Base-by-base conservation (phyloP, 371 early-diverging fungal genomes). In the Phascolomyces articulosus region DNA sequence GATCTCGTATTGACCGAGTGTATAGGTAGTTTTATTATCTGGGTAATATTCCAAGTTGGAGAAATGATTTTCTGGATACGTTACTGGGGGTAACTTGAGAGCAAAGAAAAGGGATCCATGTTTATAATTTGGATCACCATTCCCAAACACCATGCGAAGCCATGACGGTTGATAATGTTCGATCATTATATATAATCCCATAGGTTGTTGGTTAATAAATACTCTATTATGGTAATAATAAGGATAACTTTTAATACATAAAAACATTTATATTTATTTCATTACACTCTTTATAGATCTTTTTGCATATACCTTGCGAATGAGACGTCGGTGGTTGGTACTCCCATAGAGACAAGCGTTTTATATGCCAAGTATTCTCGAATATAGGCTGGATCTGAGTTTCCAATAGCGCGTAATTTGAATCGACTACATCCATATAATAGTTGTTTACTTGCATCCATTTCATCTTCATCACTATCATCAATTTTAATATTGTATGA, bases 281-380 rank as follows among this genome's bases (percentile, higher is more conserved):
- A n/a, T n/a, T n/a, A n/a, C 4, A 41, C 2, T 16, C 3, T 47
- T 11, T 11, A 6, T 18, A 7, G 47, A 20, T 11, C 18, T 20
- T n/a, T n/a, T n/a, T n/a, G n/a, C n/a, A n/a, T n/a, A n/a, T 60
- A 64, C 69, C 69, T 59, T 29, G 61, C 69, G 55, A 60, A 68
- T 4, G 69, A 68, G 15, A 61, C 53, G 15, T 47, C 40, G 10
- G 61, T 49, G 16, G 64, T 55, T 8, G 69, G 51, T 15, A 68
- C 69, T 16, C 64, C 64, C 15, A 60, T 58, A 9, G 63, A 38
- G 20, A 55, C 48, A 11, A 56, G 48, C n/a, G 63, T 55, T 24
- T 68, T 58, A 28, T 68, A 68, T n/a, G 53, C 49, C 23, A 60
- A n/a, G 16, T 68, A 58, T 34, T 68, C 69, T 40, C 69, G 64